Base-by-base conservation (phyloP, 2,329 filamentous ascomycete species). In the Huntiella omanensis region DNA sequence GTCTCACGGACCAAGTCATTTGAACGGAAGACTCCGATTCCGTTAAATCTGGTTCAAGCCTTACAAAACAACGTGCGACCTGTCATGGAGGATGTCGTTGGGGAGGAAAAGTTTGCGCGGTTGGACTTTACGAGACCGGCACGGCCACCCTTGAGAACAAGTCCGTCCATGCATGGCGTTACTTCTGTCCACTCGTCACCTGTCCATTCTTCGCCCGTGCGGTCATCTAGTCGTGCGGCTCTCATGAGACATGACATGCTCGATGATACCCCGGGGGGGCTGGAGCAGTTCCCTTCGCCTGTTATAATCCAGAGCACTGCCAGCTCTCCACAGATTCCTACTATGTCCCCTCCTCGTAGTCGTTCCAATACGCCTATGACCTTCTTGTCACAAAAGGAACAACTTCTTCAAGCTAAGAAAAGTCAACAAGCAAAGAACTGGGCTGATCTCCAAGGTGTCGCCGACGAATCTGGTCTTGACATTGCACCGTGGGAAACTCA, bases 381-480 rank as follows among this genome's bases (percentile, higher is more conserved):
- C 28, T 22, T 40, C 4, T 41, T 40, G n/a, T 32, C 37, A 10
- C 17, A 32, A n/a, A 33, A 43, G 41, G 33, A 40, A 16, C 19
- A 33, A 16, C 19, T 33, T 5, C 15, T 33, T 11, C 36, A 38
- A 17, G 35, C 17, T 8, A 38, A 33, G 16, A 47, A 47, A n/a
- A 28, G 11, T 8, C 41, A 35, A 34, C 38, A 47, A 34, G 5
- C 45, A 3, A 42, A 42, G 33, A 47, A 47, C 13, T 47, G 45
- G 45, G 33, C 33, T 13, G 45, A 47, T 33, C 22, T 47, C 8
- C 45, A 47, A 8, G 45, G 45, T 19, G 33, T 47, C 15, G 28
- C 45, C 16, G 45, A 47, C 15, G 45, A 47, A 15, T 47, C 45
- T 6, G 33, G 37, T 34, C 15, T 47, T 16, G 38, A 28, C 4